Evolutionary conservation across 805 yeast genomes (phyloP).

Genomic region (Sungouiozyma ichnusensis): DNA sequence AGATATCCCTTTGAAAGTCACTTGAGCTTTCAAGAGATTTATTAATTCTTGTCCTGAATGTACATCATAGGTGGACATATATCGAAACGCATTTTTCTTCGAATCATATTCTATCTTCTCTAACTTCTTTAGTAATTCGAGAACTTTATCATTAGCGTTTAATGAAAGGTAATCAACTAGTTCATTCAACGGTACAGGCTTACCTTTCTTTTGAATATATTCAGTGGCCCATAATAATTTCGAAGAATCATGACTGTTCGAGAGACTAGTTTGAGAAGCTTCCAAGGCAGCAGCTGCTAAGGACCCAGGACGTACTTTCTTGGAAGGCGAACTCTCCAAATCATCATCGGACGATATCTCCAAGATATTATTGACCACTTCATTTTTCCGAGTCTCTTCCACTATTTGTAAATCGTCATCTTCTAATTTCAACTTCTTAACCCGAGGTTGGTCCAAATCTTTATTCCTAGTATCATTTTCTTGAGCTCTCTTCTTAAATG

Average conservation of each 20-base stretch:
- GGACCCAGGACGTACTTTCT: constrained; percentile 25
- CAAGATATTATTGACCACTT: not conserved
- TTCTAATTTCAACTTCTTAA: constrained; percentile 5
- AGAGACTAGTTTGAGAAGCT: constrained; percentile 21
- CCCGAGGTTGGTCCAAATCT: constrained; percentile 3
- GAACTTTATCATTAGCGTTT: constrained; percentile 48
- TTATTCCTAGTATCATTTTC: constrained; percentile 8
- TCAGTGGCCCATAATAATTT: constrained; percentile 87
- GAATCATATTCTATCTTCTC: constrained; percentile 68
- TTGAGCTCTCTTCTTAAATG: constrained; percentile 10
- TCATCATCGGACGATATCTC: constrained; percentile 14
- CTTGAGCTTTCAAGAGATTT: constrained; percentile 63
- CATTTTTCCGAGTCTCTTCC: constrained; percentile 2
- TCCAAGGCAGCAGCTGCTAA: constrained; percentile 25
- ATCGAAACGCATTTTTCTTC: constrained; percentile 57
- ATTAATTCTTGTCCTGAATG: constrained; percentile 70
- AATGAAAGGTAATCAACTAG: constrained; percentile 54
- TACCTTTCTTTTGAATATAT: constrained; percentile 59
- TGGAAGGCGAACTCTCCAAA: constrained; percentile 19
- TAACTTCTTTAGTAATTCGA: constrained; percentile 62
- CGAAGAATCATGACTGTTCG: constrained; percentile 57
- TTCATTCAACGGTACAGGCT: constrained; percentile 56
- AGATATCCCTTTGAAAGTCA: constrained; percentile 76
- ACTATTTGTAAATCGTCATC: constrained; percentile 11
- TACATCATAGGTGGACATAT: constrained; percentile 82